A percentile compares a stretch with the other conserved stretches of the same genome.
phyloP scores from a whole-genome alignment of 1,139 yeast species.

The Candida sp. region DNA sequence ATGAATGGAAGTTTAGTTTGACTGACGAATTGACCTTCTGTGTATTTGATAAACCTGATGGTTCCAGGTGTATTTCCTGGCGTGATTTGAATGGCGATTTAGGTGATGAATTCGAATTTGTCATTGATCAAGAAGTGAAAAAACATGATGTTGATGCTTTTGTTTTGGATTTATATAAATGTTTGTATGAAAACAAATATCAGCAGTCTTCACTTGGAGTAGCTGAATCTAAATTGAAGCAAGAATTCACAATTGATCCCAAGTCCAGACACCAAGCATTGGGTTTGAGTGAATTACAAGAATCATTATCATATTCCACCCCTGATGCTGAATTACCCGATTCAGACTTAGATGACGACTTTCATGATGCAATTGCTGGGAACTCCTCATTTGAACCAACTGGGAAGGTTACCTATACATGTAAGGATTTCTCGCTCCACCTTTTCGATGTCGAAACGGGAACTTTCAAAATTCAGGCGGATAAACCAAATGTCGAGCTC shows the following conservation, averaged over 20 bases:
- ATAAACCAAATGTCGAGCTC: slow-evolving; percentile 12
- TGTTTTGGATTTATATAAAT: slow-evolving; percentile 57
- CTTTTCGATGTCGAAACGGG: slow-evolving; percentile 54
- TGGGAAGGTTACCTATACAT: slow-evolving; percentile 12
- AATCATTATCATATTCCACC: slow-evolving; percentile 4
- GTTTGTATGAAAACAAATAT: slow-evolving; percentile 78
- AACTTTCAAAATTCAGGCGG: slow-evolving; percentile 45
- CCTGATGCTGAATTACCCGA: slow-evolving; percentile 4
- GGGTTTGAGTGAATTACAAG: slow-evolving; percentile 20
- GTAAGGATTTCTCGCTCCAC: slow-evolving; percentile 30
- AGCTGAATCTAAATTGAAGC: slow-evolving; percentile 40
- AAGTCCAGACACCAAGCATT: slow-evolving; percentile 14
- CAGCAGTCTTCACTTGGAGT: slow-evolving; percentile 50
- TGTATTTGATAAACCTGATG: slow-evolving; percentile 30
- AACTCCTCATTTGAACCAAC: slow-evolving; percentile 6
- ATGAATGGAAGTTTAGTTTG: slow-evolving; percentile 69
- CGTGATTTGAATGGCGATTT: slow-evolving; percentile 76
- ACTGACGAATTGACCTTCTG: slow-evolving; percentile 56
- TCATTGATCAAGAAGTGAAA: slow-evolving; percentile 63
- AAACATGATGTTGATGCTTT: slow-evolving; percentile 60
- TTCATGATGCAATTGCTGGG: slow-evolving; percentile 13
- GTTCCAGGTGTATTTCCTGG: slow-evolving; percentile 65
- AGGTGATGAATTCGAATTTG: slow-evolving; percentile 85
- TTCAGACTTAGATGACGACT: slow-evolving; percentile 10
- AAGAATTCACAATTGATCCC: slow-evolving; percentile 50